These are phyloP conservation scores for Wolfiporia cocos DNA, from an alignment of 1,284 basidiomycete genomes.

Conservation along the genomic window DNA sequence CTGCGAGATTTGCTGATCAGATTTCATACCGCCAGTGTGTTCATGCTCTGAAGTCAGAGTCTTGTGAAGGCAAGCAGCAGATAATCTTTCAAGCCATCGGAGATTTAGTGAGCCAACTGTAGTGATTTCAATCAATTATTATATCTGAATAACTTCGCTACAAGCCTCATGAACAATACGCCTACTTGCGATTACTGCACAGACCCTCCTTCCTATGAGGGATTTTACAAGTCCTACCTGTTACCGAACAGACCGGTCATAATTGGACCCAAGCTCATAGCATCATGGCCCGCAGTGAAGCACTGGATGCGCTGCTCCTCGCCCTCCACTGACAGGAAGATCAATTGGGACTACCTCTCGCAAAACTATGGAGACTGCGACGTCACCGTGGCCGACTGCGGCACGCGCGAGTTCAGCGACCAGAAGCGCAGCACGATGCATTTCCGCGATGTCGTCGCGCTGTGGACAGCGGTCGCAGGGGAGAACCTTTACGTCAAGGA, in stretches of 20 bases:
- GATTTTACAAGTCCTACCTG: slow-evolving; percentile 20
- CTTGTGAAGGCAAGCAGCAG: too few species aligned
- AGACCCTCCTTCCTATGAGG: slow-evolving; percentile 15
- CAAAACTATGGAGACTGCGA: slow-evolving; percentile 15
- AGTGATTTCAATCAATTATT: too few species aligned
- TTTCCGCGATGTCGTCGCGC: slow-evolving; percentile 19
- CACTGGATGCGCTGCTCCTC: slow-evolving; percentile 9
- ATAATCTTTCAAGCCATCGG: too few species aligned
- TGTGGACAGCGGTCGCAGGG: slow-evolving; percentile 18
- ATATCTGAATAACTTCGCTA: too few species aligned
- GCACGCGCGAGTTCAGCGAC: slow-evolving; percentile 23
- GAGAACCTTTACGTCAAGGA: slow-evolving; percentile 26
- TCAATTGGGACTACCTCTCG: slow-evolving; percentile 20
- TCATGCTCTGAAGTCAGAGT: too few species aligned
- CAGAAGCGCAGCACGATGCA: slow-evolving; percentile 17
- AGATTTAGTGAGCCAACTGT: too few species aligned
- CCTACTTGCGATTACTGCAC: slow-evolving; percentile 7
- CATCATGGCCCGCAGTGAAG: slow-evolving; percentile 19
- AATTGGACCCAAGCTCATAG: slow-evolving; percentile 17
- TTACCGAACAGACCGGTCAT: slow-evolving; percentile 23
- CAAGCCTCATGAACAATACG: too few species aligned
- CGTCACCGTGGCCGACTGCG: slow-evolving; percentile 24
- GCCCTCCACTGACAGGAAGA: slow-evolving; percentile 1
- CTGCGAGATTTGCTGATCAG: too few species aligned
- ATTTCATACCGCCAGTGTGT: too few species aligned